Base-by-base conservation (phyloP, 768 basidiomycete species). In the Obba rivulosa region DNA sequence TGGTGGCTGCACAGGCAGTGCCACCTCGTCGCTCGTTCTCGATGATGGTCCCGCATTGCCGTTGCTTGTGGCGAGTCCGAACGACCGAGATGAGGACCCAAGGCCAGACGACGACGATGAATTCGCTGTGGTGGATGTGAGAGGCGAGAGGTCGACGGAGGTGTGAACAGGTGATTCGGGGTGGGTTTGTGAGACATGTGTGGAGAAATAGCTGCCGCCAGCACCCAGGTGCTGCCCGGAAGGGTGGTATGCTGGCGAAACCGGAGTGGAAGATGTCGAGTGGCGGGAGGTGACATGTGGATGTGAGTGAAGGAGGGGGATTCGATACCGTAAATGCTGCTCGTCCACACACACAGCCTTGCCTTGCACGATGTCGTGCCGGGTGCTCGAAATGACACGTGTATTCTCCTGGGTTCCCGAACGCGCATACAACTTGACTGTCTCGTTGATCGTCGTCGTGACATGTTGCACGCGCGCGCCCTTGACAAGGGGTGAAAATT, bases 401-500 rank as follows among this genome's bases (percentile, higher is more conserved):
- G 76, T 79, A 35, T 78, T 73, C 47, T 87, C 83, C 59, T 85
- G 83, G 25, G 66, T 60, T 8, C 79, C 76, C 13, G 73, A 66
- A 34, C 81, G 77, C 20, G 66, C 68, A 54, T 73, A 72, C 1
- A 87, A 60, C 63, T 84, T 89, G 1, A 80, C 79, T 3, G 78
- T 78, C 66, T 98, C 92, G 51, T 83, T 80, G 40, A 97, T 70
- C 8, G 79, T 74, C 3, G 85, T 88, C 17, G 72, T 65, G 20
- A 95, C 77, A 40, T 67, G 76, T 4, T 80, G 66, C 16, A 97
- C 83, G 40, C 74, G 71, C 4, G 87, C 83, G 8, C 95, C 95
- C 65, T 98, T 97, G 34, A 75, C 70, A 18, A 96, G 69, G 0
- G 95, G 93, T 28, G 82, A 81, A 62, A 96, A 89, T 63, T 95